Evolutionary conservation across 2,329 filamentous ascomycete species (phyloP).

Genomic region (Fusarium albidum): DNA sequence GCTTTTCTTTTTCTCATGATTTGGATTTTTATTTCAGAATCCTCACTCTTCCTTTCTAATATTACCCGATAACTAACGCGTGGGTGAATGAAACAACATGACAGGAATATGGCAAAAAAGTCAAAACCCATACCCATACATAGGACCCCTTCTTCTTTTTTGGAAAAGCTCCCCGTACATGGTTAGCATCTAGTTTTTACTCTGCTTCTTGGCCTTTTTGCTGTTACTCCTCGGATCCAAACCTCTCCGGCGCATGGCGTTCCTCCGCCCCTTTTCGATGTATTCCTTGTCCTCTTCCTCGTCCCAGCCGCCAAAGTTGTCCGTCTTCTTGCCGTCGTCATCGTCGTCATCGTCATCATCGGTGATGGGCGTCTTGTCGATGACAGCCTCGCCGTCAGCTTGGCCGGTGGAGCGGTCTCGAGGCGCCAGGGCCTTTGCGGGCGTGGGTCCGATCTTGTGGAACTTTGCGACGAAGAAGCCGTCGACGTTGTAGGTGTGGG

Average conservation of each 20-base stretch:
- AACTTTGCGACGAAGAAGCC: constrained; percentile 99
- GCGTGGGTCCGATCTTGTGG: constrained; percentile 86
- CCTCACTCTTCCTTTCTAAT: constrained; percentile 3
- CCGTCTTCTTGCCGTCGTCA: constrained; percentile 46
- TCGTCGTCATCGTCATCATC: constrained; percentile 55
- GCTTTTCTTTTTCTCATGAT: neutral
- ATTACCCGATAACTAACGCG: constrained; percentile 23
- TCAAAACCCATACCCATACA: too few relatives aligned
- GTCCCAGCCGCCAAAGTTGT: constrained; percentile 76
- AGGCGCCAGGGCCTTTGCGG: constrained; percentile 55
- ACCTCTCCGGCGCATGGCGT: constrained; percentile 76
- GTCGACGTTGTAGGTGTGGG: constrained; percentile 93
- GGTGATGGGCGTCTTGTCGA: constrained; percentile 75
- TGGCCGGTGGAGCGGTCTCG: constrained; percentile 44
- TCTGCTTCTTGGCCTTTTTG: constrained; percentile 43
- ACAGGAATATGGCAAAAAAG: constrained; percentile 20
- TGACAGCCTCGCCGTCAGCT: constrained; percentile 52
- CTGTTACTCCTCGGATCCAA: constrained; percentile 70
- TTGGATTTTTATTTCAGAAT: constrained; percentile 8
- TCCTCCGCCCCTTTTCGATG: constrained; percentile 77
- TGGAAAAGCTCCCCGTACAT: constrained; percentile 30
- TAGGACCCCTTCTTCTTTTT: constrained; percentile 17
- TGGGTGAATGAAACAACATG: constrained; percentile 18
- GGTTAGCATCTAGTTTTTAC: constrained; percentile 36
- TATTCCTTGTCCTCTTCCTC: constrained; percentile 76